Evolutionary conservation across 495 filamentous ascomycete genomes (phyloP).

Genomic region (Penicillium cosmopolitanum): DNA sequence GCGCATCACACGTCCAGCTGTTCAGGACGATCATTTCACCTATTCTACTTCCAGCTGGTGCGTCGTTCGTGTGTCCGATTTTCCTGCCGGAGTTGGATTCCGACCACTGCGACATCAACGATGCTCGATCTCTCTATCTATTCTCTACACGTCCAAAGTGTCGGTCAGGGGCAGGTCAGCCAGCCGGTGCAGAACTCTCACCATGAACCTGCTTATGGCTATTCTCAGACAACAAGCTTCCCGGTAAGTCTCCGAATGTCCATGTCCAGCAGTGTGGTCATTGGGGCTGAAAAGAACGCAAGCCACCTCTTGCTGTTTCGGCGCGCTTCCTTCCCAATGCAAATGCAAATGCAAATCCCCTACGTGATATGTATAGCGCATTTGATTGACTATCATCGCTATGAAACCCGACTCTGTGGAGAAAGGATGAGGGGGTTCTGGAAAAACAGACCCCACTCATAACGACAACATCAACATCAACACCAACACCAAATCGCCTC

Average conservation of each 20-base stretch:
- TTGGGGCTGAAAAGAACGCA: conserved; percentile 13
- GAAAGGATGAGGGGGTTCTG: too few relatives aligned
- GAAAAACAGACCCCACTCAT: too few relatives aligned
- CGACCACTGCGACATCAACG: neutral
- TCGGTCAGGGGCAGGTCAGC: conserved; percentile 18
- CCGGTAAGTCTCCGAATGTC: neutral
- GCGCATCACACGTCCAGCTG: conserved; percentile 5
- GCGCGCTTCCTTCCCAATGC: neutral
- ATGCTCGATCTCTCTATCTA: neutral
- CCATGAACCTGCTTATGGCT: neutral
- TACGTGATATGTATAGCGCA: neutral
- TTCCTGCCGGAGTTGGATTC: neutral
- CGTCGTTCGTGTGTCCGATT: neutral
- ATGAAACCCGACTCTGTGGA: too few relatives aligned
- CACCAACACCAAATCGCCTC: too few relatives aligned
- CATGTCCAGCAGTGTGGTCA: neutral
- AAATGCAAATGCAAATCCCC: neutral
- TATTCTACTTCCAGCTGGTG: neutral
- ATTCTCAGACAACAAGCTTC: neutral
- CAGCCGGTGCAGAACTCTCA: conserved; percentile 1
- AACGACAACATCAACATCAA: too few relatives aligned
- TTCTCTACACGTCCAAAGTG: conserved; percentile 4
- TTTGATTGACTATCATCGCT: neutral
- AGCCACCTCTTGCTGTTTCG: neutral
- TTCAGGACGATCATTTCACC: neutral